Base-by-base conservation (phyloP, 768 basidiomycete genomes). In the Tylopilus balloui region DNA sequence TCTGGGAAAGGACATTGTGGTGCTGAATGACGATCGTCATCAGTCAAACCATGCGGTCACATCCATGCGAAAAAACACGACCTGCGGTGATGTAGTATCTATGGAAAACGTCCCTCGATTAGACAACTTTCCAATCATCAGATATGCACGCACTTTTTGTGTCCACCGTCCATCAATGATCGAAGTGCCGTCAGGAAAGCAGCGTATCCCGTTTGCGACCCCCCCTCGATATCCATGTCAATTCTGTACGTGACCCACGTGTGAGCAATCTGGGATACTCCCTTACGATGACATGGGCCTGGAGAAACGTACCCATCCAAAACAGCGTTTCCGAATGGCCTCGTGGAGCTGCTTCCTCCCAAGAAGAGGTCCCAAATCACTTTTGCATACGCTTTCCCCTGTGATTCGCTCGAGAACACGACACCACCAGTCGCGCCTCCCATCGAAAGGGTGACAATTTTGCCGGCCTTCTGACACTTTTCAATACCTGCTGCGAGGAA, bases 281-380 rank as follows among this genome's bases (percentile, higher is more conserved):
- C n/a, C n/a, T n/a, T 21, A 15, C 15, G 6, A 37, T 6, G 25
- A 0, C 12, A 40, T 11, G 6, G 3, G 4, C 4, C 14, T 25
- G 25, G 45, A 1, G 15, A 27, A 14, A 14, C 61, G 37, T 36
- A 85, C 86, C 87, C 87, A 60, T 88, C 86, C 13, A 89, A 73
- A 45, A 86, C 74, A 8, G 84, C 88, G 48, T 48, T 62, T 31
- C 87, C 88, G 58, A 90, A 90, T 0, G 87, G 88, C 47, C 86
- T 77, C 3, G 79, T 85, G 21, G 60, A 64, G 48, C 78, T 80
- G 3, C 73, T 69, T 13, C 85, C 84, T 23, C 85, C 86, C 17
- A 89, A 70, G 65, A 88, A 87, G 42, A 86, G 50, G 37, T 69
- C 48, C 87, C 87, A 89, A 39, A 89, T 79, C 0, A 76, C 80